These are phyloP conservation scores for Populus hybrid DNA, from an alignment of 441 rosid genomes.

Conservation along the genomic window DNA sequence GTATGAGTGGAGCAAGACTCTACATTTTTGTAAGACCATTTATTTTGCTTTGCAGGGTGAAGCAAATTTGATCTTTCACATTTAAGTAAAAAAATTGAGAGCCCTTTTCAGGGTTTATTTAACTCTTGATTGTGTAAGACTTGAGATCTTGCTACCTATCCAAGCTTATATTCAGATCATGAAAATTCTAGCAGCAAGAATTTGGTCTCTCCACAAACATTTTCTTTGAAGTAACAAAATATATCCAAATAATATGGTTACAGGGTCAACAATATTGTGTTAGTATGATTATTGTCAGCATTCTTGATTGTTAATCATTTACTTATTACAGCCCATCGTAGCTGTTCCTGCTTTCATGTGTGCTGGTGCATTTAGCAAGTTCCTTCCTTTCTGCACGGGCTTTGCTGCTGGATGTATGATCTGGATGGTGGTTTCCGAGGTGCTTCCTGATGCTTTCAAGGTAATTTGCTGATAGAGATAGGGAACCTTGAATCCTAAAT, in stretches of 20 bases:
- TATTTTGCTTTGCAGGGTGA: no score
- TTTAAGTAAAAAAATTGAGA: no score
- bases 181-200: background rate
- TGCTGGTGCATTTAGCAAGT: slow-evolving; percentile 92
- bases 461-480: slow-evolving; percentile 29
- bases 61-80: no score
- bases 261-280: background rate
- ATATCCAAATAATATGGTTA: background rate
- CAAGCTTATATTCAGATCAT: background rate
- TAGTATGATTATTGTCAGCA: background rate
- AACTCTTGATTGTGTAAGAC: background rate
- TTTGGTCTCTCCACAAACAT: background rate
- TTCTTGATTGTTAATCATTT: background rate
- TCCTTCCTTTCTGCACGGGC: slow-evolving; percentile 97
- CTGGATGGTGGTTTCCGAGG: slow-evolving; percentile 99
- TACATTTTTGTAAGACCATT: no score
- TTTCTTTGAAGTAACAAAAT: background rate
- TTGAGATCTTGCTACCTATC: background rate
- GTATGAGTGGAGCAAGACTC: no score
- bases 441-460: slow-evolving; percentile 98
- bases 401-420: slow-evolving; percentile 99
- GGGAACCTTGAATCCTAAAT: background rate
- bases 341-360: slow-evolving; percentile 98
- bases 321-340: slow-evolving; percentile 72
- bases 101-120: background rate